phyloP scores from a whole-genome alignment of 2,329 filamentous ascomycete species.

The Sphaerulina musiva region DNA sequence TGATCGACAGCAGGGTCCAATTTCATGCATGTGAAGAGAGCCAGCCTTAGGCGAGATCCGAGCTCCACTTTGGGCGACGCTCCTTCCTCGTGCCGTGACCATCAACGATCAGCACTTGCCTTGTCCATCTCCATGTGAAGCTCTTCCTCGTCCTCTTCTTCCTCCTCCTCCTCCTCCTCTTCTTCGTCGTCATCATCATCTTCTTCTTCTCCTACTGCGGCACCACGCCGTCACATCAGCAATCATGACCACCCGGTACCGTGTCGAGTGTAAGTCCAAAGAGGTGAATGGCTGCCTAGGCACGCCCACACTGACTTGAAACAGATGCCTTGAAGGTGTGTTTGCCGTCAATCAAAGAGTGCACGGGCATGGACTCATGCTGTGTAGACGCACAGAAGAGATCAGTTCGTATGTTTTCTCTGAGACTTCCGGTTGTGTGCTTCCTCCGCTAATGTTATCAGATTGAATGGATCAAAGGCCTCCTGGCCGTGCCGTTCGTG shows the following conservation, averaged over 20 bases:
- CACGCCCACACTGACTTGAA: slow-evolving; percentile 5
- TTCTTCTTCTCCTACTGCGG: neutral
- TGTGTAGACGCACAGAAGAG: slow-evolving; percentile 76
- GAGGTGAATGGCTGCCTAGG: neutral
- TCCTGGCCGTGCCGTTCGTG: slow-evolving; percentile 92
- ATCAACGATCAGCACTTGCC: too few species aligned
- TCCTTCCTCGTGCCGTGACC: too few species aligned
- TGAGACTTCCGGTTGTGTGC: neutral
- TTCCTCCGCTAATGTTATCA: slow-evolving; percentile 22
- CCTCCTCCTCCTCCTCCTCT: neutral
- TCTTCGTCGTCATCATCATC: neutral
- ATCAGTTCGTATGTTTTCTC: slow-evolving; percentile 66
- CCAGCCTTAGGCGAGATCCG: neutral
- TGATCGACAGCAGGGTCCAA: neutral
- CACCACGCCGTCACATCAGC: neutral
- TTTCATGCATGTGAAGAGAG: neutral
- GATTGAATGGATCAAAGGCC: slow-evolving; percentile 70
- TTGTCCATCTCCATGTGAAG: too few species aligned
- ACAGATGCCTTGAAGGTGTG: slow-evolving; percentile 59
- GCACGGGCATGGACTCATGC: neutral
- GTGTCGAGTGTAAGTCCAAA: slow-evolving; percentile 33
- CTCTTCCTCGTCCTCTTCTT: neutral
- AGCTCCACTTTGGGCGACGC: too few species aligned
- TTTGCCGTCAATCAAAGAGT: slow-evolving; percentile 1
- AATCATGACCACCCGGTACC: slow-evolving; percentile 36